phyloP scores from a whole-genome alignment of 495 filamentous ascomycete genomes.

The Aspergillus avenaceus region DNA sequence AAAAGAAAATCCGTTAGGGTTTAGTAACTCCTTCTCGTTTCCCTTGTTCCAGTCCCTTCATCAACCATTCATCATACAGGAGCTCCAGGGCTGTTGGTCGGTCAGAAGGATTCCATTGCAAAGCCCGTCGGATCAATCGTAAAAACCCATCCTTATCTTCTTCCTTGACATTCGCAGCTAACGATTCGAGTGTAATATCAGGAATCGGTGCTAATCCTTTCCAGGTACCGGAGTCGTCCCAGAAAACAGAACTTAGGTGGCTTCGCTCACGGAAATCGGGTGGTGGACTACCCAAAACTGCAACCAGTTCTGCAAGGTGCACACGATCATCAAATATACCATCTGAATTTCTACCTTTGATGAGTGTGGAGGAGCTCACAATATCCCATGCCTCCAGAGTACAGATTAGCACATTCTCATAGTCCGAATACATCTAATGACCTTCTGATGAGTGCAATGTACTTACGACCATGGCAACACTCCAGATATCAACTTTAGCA shows the following conservation, averaged over 20 bases:
- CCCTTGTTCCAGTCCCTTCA: too few relatives aligned
- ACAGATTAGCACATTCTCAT: background rate
- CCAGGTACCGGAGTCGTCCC: conserved; percentile 21
- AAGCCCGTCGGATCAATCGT: conserved; percentile 30
- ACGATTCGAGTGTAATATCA: conserved; percentile 12
- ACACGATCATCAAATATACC: conserved; percentile 18
- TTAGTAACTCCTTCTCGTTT: too few relatives aligned
- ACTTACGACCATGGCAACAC: conserved; percentile 38
- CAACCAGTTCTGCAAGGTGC: conserved; percentile 38
- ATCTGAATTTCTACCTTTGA: conserved; percentile 12
- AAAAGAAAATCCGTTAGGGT: too few relatives aligned
- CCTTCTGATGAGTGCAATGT: background rate
- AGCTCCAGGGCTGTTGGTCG: conserved; percentile 36
- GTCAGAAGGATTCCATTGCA: conserved; percentile 42
- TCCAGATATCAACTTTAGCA: conserved; percentile 39
- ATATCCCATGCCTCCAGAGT: conserved; percentile 15
- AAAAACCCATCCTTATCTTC: conserved; percentile 36
- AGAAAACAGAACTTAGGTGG: conserved; percentile 15
- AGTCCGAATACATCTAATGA: background rate
- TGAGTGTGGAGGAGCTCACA: conserved; percentile 10
- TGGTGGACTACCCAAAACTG: conserved; percentile 38
- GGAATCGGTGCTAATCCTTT: conserved; percentile 17
- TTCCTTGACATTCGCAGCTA: conserved; percentile 13
- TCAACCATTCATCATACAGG: conserved; percentile 38
- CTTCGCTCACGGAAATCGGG: conserved; percentile 24